A percentile compares a stretch with the other conserved stretches of the same genome.
Evolutionary conservation across 306 rosid genomes (phyloP).

Genomic region (Lupinus albus): DNA sequence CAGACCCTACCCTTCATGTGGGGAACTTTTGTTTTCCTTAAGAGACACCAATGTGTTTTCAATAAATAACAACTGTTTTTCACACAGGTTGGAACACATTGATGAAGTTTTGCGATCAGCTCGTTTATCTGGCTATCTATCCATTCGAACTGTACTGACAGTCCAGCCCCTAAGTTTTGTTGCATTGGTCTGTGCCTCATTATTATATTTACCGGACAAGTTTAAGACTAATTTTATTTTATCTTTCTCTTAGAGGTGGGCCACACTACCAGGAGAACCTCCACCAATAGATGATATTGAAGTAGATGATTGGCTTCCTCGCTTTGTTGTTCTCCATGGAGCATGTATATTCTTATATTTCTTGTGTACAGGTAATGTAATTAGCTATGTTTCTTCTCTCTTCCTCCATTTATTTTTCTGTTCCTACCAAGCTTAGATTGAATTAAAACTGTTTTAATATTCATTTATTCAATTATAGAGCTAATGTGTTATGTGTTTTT

Average conservation of each 20-base stretch:
- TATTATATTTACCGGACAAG: conserved; percentile 5
- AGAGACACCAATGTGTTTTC: background rate
- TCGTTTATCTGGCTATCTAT: conserved; percentile 66
- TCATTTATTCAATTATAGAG: background rate
- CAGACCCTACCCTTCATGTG: conserved; percentile 6
- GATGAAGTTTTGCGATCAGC: no score
- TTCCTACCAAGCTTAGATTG: background rate
- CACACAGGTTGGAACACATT: conserved; percentile 67
- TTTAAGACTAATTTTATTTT: conserved; percentile 32
- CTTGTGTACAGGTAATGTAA: conserved; percentile 68
- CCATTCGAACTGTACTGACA: conserved; percentile 78
- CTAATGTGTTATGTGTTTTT: background rate
- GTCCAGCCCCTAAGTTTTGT: conserved; percentile 15
- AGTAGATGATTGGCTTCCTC: conserved; percentile 96
- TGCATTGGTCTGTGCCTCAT: conserved; percentile 11
- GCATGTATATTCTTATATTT: conserved; percentile 75
- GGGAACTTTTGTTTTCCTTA: conserved; percentile 13
- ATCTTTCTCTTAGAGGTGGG: conserved; percentile 70
- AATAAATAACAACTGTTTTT: conserved; percentile 22
- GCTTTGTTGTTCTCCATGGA: conserved; percentile 92
- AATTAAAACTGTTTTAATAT: conserved; percentile 4
- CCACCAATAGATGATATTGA: conserved; percentile 86
- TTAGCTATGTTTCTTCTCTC: conserved; percentile 29
- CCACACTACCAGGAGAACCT: conserved; percentile 92
- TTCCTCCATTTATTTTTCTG: conserved; percentile 1